These are phyloP conservation scores for Sphaerosporella brunnea DNA, from an alignment of 495 filamentous ascomycete species.

Conservation along the genomic window DNA sequence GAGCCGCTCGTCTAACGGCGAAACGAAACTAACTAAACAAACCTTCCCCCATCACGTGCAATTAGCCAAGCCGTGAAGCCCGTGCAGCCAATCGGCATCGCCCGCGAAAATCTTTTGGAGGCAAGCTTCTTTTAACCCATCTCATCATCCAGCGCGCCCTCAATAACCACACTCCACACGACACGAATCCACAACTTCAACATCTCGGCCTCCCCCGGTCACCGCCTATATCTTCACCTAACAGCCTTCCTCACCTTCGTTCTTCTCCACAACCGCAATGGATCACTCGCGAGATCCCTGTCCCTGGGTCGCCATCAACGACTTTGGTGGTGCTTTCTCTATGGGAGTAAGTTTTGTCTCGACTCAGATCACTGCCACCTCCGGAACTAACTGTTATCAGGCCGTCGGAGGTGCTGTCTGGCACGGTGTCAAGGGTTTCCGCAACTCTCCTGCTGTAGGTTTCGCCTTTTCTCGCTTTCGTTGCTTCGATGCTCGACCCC, in stretches of 20 bases:
- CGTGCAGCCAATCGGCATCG: neutral
- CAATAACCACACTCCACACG: neutral
- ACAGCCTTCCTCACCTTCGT: neutral
- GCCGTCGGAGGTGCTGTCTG: slow-evolving; percentile 86
- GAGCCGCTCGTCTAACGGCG: too few species aligned
- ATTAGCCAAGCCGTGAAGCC: too few species aligned
- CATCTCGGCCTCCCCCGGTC: neutral
- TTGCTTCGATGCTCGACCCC: slow-evolving; percentile 13
- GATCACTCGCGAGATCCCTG: slow-evolving; percentile 79
- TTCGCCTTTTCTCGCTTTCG: slow-evolving; percentile 26
- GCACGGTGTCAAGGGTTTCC: slow-evolving; percentile 94
- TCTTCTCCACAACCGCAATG: slow-evolving; percentile 30
- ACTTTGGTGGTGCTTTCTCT: slow-evolving; percentile 91
- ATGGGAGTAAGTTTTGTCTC: slow-evolving; percentile 62
- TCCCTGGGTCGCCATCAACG: slow-evolving; percentile 88
- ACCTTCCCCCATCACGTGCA: too few species aligned
- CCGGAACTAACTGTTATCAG: slow-evolving; percentile 26
- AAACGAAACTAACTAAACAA: too few species aligned
- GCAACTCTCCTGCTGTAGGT: slow-evolving; percentile 43
- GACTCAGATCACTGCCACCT: too few species aligned
- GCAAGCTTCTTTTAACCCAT: neutral
- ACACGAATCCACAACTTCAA: neutral
- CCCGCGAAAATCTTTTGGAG: neutral
- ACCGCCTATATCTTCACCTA: neutral
- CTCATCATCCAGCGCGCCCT: neutral